Evolutionary conservation across 306 rosid species (phyloP), one percentile per base, ranked within the genome.

Genomic region (Mimosa pudica): DNA sequence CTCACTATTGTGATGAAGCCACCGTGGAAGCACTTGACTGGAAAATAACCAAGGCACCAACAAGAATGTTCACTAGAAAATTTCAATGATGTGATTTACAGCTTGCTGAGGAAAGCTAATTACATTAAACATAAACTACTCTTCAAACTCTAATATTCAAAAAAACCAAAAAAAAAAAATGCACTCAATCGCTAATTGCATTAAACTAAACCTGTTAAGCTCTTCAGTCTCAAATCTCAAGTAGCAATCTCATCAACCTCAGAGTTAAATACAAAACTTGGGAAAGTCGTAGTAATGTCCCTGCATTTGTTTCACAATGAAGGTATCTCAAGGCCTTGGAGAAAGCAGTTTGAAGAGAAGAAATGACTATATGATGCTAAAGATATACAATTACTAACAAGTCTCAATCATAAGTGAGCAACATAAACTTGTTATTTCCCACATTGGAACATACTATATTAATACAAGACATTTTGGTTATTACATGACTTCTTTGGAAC

Each of bases 211-310:
- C 41, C 80, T 62, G 24, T 58, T 13, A 71, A 48, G 71, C 61
- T 45, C 69, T 90, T 80, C 91, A 6, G 20, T 48, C 54, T 88
- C 80, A 90, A 4, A 44, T 61, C 71, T 92, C 83, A 95, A 6
- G 97, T 89, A 51, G 91, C 92, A 69, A 91, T 80, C 85, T 94
- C 97, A 64, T 94, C 98, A 80, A 94, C 97, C 81, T 89, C 97
- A 11, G 97, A 94, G 80, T 92, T 81, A 79, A 94, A 92, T 83
- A 94, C 92, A 86, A 94, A 94, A 87, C 98, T 94, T 70, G 98
- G 98, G 70, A 94, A 94, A 11, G 98, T 87, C 3, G 97, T 94
- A 0, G 98, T 94, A 78, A 92, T 89, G 84, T 94, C 97, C 92
- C 98, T 94, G 97, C 95, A 86, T 79, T 79, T 30, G 63, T 52